A percentile compares a stretch with the other conserved stretches of the same genome.
Conservation (phyloP, 257 asterid genomes). For the Buddleja alternifolia region DNA sequence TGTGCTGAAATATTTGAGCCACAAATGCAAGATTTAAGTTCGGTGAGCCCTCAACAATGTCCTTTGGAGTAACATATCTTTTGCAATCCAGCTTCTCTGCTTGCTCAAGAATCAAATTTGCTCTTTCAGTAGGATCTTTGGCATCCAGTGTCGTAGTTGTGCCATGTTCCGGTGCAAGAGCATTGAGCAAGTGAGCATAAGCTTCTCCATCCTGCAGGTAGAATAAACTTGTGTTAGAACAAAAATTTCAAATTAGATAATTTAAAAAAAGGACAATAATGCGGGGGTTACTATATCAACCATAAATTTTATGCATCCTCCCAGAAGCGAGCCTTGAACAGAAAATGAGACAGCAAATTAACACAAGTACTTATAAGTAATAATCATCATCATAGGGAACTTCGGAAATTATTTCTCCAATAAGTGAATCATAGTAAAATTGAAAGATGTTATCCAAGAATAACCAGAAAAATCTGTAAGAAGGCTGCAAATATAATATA, state of each 20-base stretch:
- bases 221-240: background rate
- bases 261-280: too few species aligned
- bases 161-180: conserved; percentile 90
- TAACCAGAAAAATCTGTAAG: background rate
- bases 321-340: background rate
- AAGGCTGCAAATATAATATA: too few species aligned
- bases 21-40: conserved; percentile 96
- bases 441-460: background rate
- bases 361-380: background rate
- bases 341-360: background rate
- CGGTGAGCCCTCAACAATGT: conserved; percentile 86
- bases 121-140: conserved; percentile 89
- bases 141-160: conserved; percentile 61
- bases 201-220: conserved; percentile 88
- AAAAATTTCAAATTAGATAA: too few species aligned
- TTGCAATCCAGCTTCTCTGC: conserved; percentile 92
- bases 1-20: conserved; percentile 92
- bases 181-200: conserved; percentile 85
- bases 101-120: conserved; percentile 81
- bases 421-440: background rate
- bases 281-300: too few species aligned
- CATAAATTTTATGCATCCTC: background rate
- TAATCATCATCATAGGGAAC: too few species aligned
- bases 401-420: background rate
- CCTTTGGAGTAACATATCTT: conserved; percentile 81